Conservation (phyloP, 2,329 filamentous ascomycete genomes). For the Penicillium capsulatum region DNA sequence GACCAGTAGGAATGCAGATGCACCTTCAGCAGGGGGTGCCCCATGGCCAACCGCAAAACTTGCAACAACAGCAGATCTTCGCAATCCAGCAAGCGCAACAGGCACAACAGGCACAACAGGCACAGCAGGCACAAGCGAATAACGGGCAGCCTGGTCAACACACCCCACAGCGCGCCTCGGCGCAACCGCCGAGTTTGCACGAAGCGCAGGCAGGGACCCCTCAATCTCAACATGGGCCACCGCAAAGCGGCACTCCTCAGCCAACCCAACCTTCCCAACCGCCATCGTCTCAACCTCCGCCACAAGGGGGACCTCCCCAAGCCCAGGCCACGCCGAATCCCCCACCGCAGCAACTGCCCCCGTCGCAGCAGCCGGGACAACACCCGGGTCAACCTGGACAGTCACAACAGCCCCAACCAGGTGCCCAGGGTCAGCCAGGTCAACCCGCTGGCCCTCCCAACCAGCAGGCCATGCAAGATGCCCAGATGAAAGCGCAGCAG, state of each 20-base stretch:
- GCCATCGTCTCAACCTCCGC: slow-evolving; percentile 34
- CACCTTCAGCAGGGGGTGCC: slow-evolving; percentile 42
- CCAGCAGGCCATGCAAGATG: slow-evolving; percentile 40
- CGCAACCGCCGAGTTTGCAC: slow-evolving; percentile 42
- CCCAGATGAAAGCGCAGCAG: slow-evolving; percentile 39
- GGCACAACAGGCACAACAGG: slow-evolving; percentile 26
- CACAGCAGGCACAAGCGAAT: slow-evolving; percentile 21
- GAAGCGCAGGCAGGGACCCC: slow-evolving; percentile 41
- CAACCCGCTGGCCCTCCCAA: slow-evolving; percentile 34
- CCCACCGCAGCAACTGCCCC: slow-evolving; percentile 36
- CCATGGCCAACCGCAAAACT: slow-evolving; percentile 39
- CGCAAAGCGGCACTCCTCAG: slow-evolving; percentile 38
- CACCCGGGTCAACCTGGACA: slow-evolving; percentile 28
- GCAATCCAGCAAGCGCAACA: slow-evolving; percentile 21
- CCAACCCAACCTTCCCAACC: slow-evolving; percentile 29
- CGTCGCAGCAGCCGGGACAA: slow-evolving; percentile 32
- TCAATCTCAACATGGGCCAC: slow-evolving; percentile 42
- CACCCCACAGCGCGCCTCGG: slow-evolving; percentile 39
- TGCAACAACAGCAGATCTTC: slow-evolving; percentile 40
- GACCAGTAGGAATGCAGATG: slow-evolving; percentile 37
- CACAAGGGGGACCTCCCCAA: slow-evolving; percentile 33
- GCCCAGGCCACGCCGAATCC: slow-evolving; percentile 36
- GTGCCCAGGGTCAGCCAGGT: slow-evolving; percentile 32
- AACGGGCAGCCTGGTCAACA: slow-evolving; percentile 23
- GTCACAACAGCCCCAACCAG: slow-evolving; percentile 33